Base-by-base conservation (phyloP, 2,329 filamentous ascomycete genomes). In the Pestalotiopsis sp. region DNA sequence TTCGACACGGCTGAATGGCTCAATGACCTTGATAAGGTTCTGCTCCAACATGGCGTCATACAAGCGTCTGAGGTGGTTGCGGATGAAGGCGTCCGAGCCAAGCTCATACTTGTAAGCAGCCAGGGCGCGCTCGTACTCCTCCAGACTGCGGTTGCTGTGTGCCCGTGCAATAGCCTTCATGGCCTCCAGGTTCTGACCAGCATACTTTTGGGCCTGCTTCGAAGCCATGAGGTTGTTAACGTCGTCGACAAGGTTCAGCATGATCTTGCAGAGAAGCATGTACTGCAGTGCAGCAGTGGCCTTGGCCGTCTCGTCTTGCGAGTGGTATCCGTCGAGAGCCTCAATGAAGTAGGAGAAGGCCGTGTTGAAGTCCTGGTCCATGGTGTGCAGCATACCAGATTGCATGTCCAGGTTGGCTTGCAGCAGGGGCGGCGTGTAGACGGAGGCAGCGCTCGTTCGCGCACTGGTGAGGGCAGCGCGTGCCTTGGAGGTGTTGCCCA, bases 31-130 rank as follows among this genome's bases (percentile, higher is more conserved):
- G 88, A 98, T 97, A 57, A 99, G 88, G 82, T 99, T 99, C 88
- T 99, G 96, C 86, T 99, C 96, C 78, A 99, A 83, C 94, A 99
- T 98, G 79, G 95, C 94, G 82, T 99, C 96, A 84, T 99, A 99
- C 65, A 99, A 87, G 64, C 94, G 92, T 70, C 95, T 93, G 74
- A 99, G 91, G 84, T 99, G 96, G 82, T 96, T 97, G 71, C 95
- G 94, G 81, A 99, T 97, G 85, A 99, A 99, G 70, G 93, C 89
- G 79, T 99, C 96, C 80, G 93, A 93, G 74, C 95, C 95, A 13
- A 99, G 91, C 85, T 98, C 95, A 82, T 94, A 95, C 73, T 94
- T 91, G 85, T 97, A 99, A 73, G 93, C 88, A 64, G 93, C 93
- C 49, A 99, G 88, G 2, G 97, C 94, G 74, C 92, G 92, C 84